These are phyloP conservation scores for Aspergillus panamensis DNA, from an alignment of 495 filamentous ascomycete genomes.

Conservation along the genomic window DNA sequence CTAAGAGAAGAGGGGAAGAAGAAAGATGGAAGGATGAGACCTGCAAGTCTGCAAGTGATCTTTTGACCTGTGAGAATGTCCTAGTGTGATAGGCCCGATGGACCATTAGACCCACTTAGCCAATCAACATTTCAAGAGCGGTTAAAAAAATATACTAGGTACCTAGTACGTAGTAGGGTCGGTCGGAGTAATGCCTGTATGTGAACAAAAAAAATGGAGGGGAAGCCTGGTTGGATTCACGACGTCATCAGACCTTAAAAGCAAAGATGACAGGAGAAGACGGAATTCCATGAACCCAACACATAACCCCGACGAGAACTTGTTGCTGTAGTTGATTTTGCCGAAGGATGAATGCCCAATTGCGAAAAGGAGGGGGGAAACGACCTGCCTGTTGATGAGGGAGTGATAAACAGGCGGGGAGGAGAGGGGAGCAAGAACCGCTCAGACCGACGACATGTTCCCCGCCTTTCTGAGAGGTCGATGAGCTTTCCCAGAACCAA, in stretches of 20 bases:
- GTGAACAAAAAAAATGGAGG: neutral
- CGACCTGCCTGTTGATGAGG: neutral
- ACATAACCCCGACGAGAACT: neutral
- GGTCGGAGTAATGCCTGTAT: neutral
- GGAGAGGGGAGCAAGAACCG: no score
- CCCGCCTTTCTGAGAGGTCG: neutral
- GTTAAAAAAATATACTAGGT: neutral
- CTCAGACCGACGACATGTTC: neutral
- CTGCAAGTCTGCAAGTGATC: slow-evolving; percentile 28
- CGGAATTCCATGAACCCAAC: neutral
- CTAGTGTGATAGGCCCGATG: slow-evolving; percentile 13
- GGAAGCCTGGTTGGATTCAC: neutral
- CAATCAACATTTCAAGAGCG: neutral
- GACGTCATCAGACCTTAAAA: slow-evolving; percentile 31
- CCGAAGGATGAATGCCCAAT: neutral
- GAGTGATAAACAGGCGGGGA: neutral
- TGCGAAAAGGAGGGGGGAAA: neutral
- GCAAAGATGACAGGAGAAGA: slow-evolving; percentile 17
- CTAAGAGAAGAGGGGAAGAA: slow-evolving; percentile 19
- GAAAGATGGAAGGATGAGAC: slow-evolving; percentile 19
- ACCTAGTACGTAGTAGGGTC: no score
- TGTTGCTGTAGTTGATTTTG: neutral
- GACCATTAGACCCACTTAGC: slow-evolving; percentile 5
- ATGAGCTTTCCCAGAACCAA: slow-evolving; percentile 6
- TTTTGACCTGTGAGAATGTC: slow-evolving; percentile 12